Evolutionary conservation across 176 grass and related monocot genomes (phyloP), one percentile per base, ranked within the genome.

Genomic region (Cocos nucifera): DNA sequence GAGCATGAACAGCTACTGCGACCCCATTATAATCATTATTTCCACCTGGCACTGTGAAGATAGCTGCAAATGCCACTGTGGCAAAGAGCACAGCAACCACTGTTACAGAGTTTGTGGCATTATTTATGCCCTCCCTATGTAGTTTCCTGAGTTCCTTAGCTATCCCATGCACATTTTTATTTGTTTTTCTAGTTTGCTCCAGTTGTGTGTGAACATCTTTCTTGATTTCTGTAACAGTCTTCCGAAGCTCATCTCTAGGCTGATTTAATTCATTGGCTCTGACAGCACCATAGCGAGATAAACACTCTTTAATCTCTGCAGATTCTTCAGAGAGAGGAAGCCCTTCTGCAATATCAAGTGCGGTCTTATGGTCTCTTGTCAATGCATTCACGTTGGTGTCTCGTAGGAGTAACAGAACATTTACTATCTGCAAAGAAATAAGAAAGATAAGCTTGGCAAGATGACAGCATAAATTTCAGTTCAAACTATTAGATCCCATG

Each of bases 151-250:
- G 49, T 49, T 53, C 49, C 22, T 65, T 65, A 3, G 49, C 48
- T 25, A 65, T 65, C 49, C 63, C 63, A 65, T 65, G 21, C 21
- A 65, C 63, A 65, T 65, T 65, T 65, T 65, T 65, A 49, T 65
- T 65, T 52, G 63, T 65, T 52, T 65, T 65, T 49, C 63, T 51
- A 51, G 63, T 65, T n/a, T 65, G 63, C 63, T 65, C 63, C 25
- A 65, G 48, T 22, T 65, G 63, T n/a, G 51, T 65, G 25, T 65
- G 63, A 27, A 65, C 63, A 65, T 52, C 63, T 9, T 65, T 65
- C 51, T 65, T 65, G 15, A 65, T 65, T 49, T 65, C 63, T 17
- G 63, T 65, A 10, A 65, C 49, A n/a, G 63, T 65, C 63, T 28
- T 65, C 15, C 63, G 48, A 20, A 65, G 49, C 49, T 65, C 63